These are phyloP conservation scores for Chaetomiaceae sp. DNA, from an alignment of 2,329 filamentous ascomycete genomes.

Conservation along the genomic window DNA sequence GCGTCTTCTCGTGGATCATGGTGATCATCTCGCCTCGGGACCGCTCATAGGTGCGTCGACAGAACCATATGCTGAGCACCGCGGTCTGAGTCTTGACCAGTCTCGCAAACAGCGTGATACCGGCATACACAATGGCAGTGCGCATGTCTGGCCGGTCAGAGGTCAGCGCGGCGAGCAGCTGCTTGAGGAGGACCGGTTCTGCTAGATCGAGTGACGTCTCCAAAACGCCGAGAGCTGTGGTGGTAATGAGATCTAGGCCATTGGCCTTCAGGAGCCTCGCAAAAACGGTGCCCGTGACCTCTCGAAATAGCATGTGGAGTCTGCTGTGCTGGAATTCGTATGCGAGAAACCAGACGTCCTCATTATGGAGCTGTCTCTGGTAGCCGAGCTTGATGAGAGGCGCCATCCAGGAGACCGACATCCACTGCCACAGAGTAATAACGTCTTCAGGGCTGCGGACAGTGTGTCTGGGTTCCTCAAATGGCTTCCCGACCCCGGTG, in stretches of 20 bases:
- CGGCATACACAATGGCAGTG: slow-evolving; percentile 61
- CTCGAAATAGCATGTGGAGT: slow-evolving; percentile 69
- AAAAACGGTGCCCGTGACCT: slow-evolving; percentile 68
- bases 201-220: slow-evolving; percentile 53
- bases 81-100: slow-evolving; percentile 59
- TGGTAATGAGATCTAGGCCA: slow-evolving; percentile 69
- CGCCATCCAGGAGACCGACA: slow-evolving; percentile 77
- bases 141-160: slow-evolving; percentile 44
- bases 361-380: slow-evolving; percentile 62
- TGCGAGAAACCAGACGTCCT: slow-evolving; percentile 76
- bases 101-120: slow-evolving; percentile 55
- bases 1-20: slow-evolving; percentile 75
- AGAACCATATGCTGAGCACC: slow-evolving; percentile 73
- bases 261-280: slow-evolving; percentile 68
- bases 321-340: slow-evolving; percentile 77
- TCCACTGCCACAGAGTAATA: slow-evolving; percentile 74
- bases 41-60: slow-evolving; percentile 77
- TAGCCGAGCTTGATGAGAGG: slow-evolving; percentile 65
- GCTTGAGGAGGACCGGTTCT: slow-evolving; percentile 65
- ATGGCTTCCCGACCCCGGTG: slow-evolving; percentile 55
- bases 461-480: slow-evolving; percentile 48
- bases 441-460: slow-evolving; percentile 77
- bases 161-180: slow-evolving; percentile 63
- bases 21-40: slow-evolving; percentile 82
- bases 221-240: slow-evolving; percentile 58